Conservation (phyloP, 1,284 basidiomycete species). For the Fomitopsis palustris region DNA sequence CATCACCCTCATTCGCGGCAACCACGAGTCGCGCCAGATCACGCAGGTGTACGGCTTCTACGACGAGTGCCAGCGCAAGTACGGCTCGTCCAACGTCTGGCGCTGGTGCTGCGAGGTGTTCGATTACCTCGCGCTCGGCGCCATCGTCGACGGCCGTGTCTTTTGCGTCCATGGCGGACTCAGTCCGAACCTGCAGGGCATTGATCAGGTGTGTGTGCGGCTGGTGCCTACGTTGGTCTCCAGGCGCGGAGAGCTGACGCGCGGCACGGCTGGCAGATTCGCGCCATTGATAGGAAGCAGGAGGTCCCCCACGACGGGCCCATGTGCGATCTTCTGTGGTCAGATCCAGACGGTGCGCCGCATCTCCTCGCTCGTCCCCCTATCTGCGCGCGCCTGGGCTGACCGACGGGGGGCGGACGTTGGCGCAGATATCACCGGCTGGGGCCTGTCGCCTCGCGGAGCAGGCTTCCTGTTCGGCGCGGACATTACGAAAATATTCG, state of each 20-base stretch:
- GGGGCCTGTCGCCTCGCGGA: conserved; percentile 96
- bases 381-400: neutral
- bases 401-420: neutral
- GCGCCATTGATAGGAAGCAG: conserved; percentile 93
- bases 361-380: conserved; percentile 6
- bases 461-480: conserved; percentile 95
- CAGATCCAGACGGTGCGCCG: conserved; percentile 87
- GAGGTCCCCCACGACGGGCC: conserved; percentile 99
- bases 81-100: conserved; percentile 95
- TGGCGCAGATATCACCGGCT: conserved; percentile 76
- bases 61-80: conserved; percentile 97
- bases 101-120: conserved; percentile 98
- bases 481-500: conserved; percentile 88
- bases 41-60: conserved; percentile 99
- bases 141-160: conserved; percentile 93
- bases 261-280: conserved; percentile 58
- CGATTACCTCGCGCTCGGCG: conserved; percentile 92
- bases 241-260: neutral
- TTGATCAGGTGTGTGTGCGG: conserved; percentile 78
- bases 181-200: conserved; percentile 78
- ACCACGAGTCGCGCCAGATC: conserved; percentile 99
- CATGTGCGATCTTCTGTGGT: conserved; percentile 99
- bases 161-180: conserved; percentile 93
- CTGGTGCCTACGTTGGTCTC: neutral
- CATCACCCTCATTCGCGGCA: conserved; percentile 95